These are phyloP conservation scores for Wickerhamomyces mucosus DNA, from an alignment of 805 yeast species.

Conservation along the genomic window DNA sequence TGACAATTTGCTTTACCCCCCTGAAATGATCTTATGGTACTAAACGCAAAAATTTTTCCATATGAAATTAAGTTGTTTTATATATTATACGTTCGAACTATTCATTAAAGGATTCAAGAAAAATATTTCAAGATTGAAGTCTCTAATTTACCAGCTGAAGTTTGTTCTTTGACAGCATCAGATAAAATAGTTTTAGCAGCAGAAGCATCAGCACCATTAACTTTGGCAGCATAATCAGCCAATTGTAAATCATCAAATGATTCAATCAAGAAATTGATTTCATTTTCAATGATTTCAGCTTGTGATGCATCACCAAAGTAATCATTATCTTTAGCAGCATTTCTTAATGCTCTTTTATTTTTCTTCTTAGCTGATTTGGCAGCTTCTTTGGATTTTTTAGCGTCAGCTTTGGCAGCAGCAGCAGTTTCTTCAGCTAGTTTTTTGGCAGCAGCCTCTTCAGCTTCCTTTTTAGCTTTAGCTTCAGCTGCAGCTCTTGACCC, in stretches of 20 bases:
- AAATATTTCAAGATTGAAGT: slow-evolving; percentile 48
- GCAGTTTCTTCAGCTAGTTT: slow-evolving; percentile 69
- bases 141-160: slow-evolving; percentile 45
- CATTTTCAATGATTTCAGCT: slow-evolving; percentile 63
- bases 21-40: too few species aligned
- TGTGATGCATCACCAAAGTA: slow-evolving; percentile 76
- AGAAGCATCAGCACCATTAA: slow-evolving; percentile 37
- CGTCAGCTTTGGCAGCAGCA: slow-evolving; percentile 57
- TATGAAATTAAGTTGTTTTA: too few species aligned
- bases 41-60: too few species aligned
- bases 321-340: slow-evolving; percentile 69
- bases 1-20: too few species aligned
- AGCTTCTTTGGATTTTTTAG: slow-evolving; percentile 93
- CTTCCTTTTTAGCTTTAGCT: slow-evolving; percentile 78
- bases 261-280: slow-evolving; percentile 71
- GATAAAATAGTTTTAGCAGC: slow-evolving; percentile 50
- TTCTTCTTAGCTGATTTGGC: slow-evolving; percentile 89
- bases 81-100: too few species aligned
- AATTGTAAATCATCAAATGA: slow-evolving; percentile 72
- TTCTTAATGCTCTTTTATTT: slow-evolving; percentile 83
- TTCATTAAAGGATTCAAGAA: slow-evolving; percentile 11
- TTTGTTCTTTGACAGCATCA: slow-evolving; percentile 44
- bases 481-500: slow-evolving; percentile 97
- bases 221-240: slow-evolving; percentile 61
- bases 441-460: slow-evolving; percentile 76